Base-by-base conservation (phyloP, 2,329 filamentous ascomycete species). In the Leptodontidium sp. region DNA sequence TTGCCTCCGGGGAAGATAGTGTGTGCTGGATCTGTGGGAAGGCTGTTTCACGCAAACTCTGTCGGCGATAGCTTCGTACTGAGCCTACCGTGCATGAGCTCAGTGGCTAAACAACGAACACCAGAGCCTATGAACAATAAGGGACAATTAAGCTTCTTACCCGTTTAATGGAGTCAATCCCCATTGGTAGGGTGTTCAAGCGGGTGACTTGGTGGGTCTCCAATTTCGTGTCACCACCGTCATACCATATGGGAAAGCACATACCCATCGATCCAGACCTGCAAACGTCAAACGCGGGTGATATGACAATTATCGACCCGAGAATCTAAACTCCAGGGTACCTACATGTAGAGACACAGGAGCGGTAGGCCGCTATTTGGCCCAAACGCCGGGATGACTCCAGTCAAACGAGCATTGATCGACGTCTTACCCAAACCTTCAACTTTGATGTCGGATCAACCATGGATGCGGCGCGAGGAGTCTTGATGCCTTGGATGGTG, bases 371-470 rank as follows among this genome's bases (percentile, higher is more conserved):
- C 52, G 14, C 52, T 14, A 35, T 55, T 24, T 55, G 52, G 52
- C 29, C 52, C 52, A 55, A 55, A 32, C 52, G 17, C 52, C 26
- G 26, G 52, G 52, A 55, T 35, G 26, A n/a, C 29, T 35, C 2
- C 52, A 55, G 29, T 55, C 52, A 55, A 55, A 55, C 29, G 52
- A 35, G 52, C 52, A 55, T 55, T 55, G 52, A 55, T 35, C 29
- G 15, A n/a, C 2, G 32, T 17, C 12, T 55, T 17, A 12, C 6
- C 52, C 52, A 55, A 35, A 55, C 43, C 14, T 47, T 15, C 4
- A n/a, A 17, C 17, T 47, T 17, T 47, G 43, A 47, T n/a, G 5
- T n/a, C 15, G 14, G 17, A n/a, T 47, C 43, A 47, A 17, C 43
- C 12, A n/a, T 2, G 43, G 9, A 32, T 32, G 29, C 29, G 29